phyloP scores from a whole-genome alignment of 2,329 filamentous ascomycete genomes.

The Colletotrichum orchidophilum region DNA sequence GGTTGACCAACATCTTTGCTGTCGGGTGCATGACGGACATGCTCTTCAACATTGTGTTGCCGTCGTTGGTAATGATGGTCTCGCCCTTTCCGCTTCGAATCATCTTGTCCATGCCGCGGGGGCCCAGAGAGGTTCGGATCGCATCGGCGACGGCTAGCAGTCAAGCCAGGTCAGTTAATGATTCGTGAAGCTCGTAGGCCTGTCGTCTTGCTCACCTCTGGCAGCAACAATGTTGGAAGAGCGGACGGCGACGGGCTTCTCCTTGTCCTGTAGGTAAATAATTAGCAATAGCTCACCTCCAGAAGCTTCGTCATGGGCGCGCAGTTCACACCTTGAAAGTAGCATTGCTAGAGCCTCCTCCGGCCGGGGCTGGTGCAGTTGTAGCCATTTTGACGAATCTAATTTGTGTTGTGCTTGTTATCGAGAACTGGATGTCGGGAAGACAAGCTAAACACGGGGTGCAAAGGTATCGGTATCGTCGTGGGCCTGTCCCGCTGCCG shows the following conservation, averaged over 20 bases:
- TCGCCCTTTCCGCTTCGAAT: slow-evolving; percentile 96
- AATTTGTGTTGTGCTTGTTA: neutral
- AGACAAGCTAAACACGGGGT: slow-evolving; percentile 14
- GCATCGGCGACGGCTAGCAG: slow-evolving; percentile 90
- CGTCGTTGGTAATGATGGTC: slow-evolving; percentile 99
- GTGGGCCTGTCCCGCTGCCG: slow-evolving; percentile 33
- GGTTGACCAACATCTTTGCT: slow-evolving; percentile 98
- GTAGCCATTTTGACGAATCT: slow-evolving; percentile 51
- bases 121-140: slow-evolving; percentile 94
- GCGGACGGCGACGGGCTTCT: slow-evolving; percentile 97
- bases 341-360: slow-evolving; percentile 57
- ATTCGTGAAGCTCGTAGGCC: neutral
- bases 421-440: neutral
- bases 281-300: slow-evolving; percentile 48
- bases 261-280: slow-evolving; percentile 72
- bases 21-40: slow-evolving; percentile 99
- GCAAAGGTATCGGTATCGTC: slow-evolving; percentile 28
- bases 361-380: slow-evolving; percentile 51
- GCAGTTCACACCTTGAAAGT: slow-evolving; percentile 62
- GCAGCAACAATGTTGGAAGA: slow-evolving; percentile 97
- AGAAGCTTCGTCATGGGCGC: slow-evolving; percentile 38
- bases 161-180: slow-evolving; percentile 34
- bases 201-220: slow-evolving; percentile 70
- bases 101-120: slow-evolving; percentile 99
- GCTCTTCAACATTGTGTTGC: slow-evolving; percentile 98